Evolutionary conservation across 257 asterid genomes (phyloP).

Genomic region (Solanum bulbocastanum): DNA sequence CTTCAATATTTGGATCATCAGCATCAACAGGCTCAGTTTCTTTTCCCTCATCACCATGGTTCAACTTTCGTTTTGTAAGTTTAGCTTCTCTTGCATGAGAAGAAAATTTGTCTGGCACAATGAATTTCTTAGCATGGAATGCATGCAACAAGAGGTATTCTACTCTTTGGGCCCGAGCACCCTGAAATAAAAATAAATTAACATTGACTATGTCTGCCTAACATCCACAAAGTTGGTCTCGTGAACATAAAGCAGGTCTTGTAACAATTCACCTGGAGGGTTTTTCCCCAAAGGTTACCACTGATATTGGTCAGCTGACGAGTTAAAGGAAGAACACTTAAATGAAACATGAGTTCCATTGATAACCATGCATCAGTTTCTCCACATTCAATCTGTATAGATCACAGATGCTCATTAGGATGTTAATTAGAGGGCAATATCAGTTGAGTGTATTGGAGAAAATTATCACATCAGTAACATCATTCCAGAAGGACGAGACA

Average conservation of each 20-base stretch:
- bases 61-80: slow-evolving; percentile 51
- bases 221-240: not conserved
- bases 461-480: not conserved
- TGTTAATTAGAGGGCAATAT: not conserved
- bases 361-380: slow-evolving; percentile 99
- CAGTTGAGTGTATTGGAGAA: not conserved
- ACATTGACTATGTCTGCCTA: not conserved
- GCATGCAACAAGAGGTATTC: slow-evolving; percentile 87
- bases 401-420: not conserved
- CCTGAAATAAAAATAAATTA: slow-evolving; percentile 35
- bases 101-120: slow-evolving; percentile 81
- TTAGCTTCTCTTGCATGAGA: slow-evolving; percentile 47
- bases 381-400: slow-evolving; percentile 75
- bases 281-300: slow-evolving; percentile 97
- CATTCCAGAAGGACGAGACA: not conserved
- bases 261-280: slow-evolving; percentile 61
- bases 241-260: slow-evolving; percentile 5
- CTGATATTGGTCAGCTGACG: slow-evolving; percentile 88
- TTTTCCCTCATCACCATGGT: slow-evolving; percentile 36
- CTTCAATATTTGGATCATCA: slow-evolving; percentile 37
- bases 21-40: slow-evolving; percentile 29
- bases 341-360: slow-evolving; percentile 95
- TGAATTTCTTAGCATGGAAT: slow-evolving; percentile 86
- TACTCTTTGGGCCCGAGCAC: slow-evolving; percentile 99
- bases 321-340: slow-evolving; percentile 92